Base-by-base conservation (phyloP, 495 filamentous ascomycete genomes). In the Podospora bellae-mahoneyi region DNA sequence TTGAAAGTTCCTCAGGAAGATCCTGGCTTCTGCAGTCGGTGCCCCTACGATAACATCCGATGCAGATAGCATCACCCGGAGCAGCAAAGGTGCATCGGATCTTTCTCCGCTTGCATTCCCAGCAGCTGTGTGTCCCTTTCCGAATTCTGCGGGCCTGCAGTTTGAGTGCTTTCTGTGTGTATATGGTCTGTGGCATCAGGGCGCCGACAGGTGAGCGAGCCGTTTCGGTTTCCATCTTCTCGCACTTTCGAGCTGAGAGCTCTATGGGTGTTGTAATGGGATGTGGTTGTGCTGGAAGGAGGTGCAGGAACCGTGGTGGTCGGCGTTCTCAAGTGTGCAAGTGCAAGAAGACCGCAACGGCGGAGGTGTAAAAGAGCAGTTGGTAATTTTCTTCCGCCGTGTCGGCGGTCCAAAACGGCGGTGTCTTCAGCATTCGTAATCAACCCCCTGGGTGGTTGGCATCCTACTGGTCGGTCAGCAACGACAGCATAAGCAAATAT, bases 51-150 rank as follows among this genome's bases (percentile, higher is more conserved):
- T 69, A 65, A 66, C 84, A 86, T 19, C 77, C 77, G 55, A 75
- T 72, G 66, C 84, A 87, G 55, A 74, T 73, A 18, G 72, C 58
- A 32, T 80, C 75, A 6, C 66, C 64, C 9, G 72, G 69, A 4
- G 73, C 64, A 28, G 71, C 69, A 65, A 83, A 83, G n/a, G 72
- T 80, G 71, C 84, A 85, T 55, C 77, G 75, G 61, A 81, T 77
- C 65, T 86, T 86, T 2, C 82, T 78, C 61, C 78, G 80, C 64
- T 83, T 83, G 73, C 84, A 85, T 67, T 84, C 83, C 82, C 82
- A 84, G 68, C 83, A 86, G 65, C 81, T 83, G 16, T 74, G 78
- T 1, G 82, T 85, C 15, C 84, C 83, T 66, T 84, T 86, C 20
- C 82, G 79, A 44, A 84, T 58, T 26, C 55, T 58, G 55, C 55